Percentiles rank a stretch among this genome's conserved stretches.
Evolutionary conservation across 257 asterid species (phyloP).

Genomic region (Gardenia jasminoides): DNA sequence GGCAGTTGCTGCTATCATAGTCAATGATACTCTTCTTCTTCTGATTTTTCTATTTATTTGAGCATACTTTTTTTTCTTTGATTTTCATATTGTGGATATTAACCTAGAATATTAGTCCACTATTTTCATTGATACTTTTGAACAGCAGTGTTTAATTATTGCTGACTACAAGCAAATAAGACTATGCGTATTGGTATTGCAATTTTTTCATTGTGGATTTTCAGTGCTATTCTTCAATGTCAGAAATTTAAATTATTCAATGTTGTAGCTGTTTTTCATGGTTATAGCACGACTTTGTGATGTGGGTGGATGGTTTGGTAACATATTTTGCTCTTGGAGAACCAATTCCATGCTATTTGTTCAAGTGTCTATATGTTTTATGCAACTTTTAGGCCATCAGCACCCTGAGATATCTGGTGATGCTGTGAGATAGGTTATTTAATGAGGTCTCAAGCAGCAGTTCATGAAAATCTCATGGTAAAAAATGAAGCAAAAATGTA

Average conservation of each 20-base stretch:
- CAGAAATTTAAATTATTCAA: background rate
- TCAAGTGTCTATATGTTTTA: background rate
- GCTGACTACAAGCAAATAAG: background rate
- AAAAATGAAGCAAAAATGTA: background rate
- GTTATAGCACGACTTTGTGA: background rate
- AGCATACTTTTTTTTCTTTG: background rate
- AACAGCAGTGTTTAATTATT: background rate
- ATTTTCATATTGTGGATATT: background rate
- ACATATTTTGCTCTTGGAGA: background rate
- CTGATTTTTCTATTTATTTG: background rate
- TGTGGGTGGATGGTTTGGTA: background rate
- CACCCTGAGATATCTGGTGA: background rate
- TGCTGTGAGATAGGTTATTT: background rate
- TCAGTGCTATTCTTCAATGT: background rate
- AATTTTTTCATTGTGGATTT: background rate
- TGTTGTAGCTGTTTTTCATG: background rate
- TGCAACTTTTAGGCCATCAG: background rate
- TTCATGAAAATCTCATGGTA: background rate
- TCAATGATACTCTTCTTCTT: background rate
- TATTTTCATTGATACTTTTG: background rate
- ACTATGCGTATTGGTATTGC: background rate
- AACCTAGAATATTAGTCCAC: background rate
- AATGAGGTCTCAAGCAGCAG: background rate
- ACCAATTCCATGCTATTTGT: too few relatives aligned
- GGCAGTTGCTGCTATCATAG: background rate